phyloP scores from a whole-genome alignment of 176 grass and related monocot species.

The Musa acuminata region DNA sequence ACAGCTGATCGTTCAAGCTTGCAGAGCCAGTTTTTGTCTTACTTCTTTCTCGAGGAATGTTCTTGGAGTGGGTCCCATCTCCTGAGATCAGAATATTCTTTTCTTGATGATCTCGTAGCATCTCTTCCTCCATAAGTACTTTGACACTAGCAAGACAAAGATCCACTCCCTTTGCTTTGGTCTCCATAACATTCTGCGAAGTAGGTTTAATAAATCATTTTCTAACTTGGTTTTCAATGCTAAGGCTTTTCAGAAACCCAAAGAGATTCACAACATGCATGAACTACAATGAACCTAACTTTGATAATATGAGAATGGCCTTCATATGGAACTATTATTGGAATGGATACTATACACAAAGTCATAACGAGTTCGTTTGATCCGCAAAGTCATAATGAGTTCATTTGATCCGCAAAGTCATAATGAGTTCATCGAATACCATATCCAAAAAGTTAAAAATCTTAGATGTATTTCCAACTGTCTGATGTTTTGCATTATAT shows the following conservation, averaged over 20 bases:
- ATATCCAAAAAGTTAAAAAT: no score
- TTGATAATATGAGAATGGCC: not conserved
- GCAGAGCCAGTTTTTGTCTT: conserved; percentile 21
- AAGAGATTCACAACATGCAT: not conserved
- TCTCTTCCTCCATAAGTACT: conserved; percentile 82
- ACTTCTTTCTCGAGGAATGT: conserved; percentile 18
- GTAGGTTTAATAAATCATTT: not conserved
- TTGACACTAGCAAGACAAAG: conserved; percentile 63
- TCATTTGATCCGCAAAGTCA: no score
- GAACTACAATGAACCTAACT: not conserved
- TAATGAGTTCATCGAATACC: no score
- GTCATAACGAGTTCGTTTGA: not conserved
- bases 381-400: no score
- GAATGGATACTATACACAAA: not conserved
- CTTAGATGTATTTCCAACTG: no score
- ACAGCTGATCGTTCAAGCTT: conserved; percentile 10
- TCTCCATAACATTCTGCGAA: conserved; percentile 4
- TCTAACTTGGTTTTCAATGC: not conserved
- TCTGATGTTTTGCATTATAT: no score
- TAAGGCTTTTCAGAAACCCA: not conserved
- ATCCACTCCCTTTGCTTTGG: conserved; percentile 19
- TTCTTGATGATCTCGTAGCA: conserved; percentile 43
- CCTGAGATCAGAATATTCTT: conserved; percentile 21
- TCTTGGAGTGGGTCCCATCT: conserved; percentile 12
- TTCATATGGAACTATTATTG: not conserved